A percentile compares a stretch with the other conserved stretches of the same genome.
These are phyloP conservation scores for Torulaspora indica DNA, from an alignment of 805 yeast species.

Conservation along the genomic window DNA sequence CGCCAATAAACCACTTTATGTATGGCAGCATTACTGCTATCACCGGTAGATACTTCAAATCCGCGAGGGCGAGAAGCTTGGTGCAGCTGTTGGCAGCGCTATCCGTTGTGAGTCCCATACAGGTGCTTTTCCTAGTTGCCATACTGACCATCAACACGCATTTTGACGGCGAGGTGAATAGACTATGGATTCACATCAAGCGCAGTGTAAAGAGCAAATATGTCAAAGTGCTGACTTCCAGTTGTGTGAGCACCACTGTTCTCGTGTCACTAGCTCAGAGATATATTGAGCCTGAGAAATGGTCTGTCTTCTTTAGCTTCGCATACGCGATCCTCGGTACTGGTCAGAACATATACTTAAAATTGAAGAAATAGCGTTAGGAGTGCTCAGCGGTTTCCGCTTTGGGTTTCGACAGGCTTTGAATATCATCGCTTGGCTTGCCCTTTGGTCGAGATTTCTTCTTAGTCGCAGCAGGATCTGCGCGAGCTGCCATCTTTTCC, in stretches of 20 bases:
- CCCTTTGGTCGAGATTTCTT: slow-evolving; percentile 5
- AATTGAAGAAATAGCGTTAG: slow-evolving; percentile 6
- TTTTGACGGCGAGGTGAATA: slow-evolving; percentile 7
- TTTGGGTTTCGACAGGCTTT: slow-evolving; percentile 2
- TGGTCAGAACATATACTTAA: slow-evolving; percentile 25
- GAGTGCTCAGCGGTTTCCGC: slow-evolving; percentile 8
- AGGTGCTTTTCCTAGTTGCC: slow-evolving; percentile 19
- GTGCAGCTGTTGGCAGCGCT: slow-evolving; percentile 21
- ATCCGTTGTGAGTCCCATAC: slow-evolving; percentile 22
- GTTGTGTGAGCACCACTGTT: slow-evolving; percentile 20
- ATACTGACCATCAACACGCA: slow-evolving; percentile 18
- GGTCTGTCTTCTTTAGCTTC: slow-evolving; percentile 27
- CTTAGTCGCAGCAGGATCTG: neutral
- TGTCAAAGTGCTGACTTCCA: slow-evolving; percentile 18
- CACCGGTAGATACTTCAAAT: slow-evolving; percentile 12
- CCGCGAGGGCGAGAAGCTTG: slow-evolving; percentile 14
- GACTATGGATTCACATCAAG: slow-evolving; percentile 5
- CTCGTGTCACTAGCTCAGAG: slow-evolving; percentile 24
- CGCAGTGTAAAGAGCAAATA: slow-evolving; percentile 15
- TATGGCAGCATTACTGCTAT: slow-evolving; percentile 18
- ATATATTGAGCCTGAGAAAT: slow-evolving; percentile 21
- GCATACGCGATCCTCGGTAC: slow-evolving; percentile 24
- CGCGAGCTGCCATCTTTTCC: slow-evolving; percentile 13
- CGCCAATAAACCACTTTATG: slow-evolving; percentile 25
- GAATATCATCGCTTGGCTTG: neutral